Evolutionary conservation across 139 green algal species (phyloP).

Genomic region (Trebouxia sp.): DNA sequence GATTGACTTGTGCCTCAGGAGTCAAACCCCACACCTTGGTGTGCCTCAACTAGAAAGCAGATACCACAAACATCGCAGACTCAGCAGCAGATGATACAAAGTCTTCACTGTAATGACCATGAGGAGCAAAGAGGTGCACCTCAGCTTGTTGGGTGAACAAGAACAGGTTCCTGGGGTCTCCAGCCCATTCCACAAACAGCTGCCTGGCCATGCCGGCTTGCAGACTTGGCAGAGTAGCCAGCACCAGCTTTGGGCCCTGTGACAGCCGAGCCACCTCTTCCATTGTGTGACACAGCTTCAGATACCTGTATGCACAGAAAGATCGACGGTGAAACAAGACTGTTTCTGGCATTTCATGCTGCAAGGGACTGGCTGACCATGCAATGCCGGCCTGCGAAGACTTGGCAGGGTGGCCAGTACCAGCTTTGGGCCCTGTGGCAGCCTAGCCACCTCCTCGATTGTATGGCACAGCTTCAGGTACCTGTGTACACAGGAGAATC

Average conservation of each 20-base stretch:
- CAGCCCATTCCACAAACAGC: conserved; percentile 83
- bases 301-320: conserved; percentile 40
- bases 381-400: conserved; percentile 76
- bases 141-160: conserved; percentile 60
- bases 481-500: too few species aligned
- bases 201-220: conserved; percentile 67
- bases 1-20: too few species aligned
- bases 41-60: background rate
- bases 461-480: conserved; percentile 57
- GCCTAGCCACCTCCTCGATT: conserved; percentile 51
- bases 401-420: conserved; percentile 76
- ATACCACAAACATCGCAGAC: background rate
- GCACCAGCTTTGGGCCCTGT: conserved; percentile 78
- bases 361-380: conserved; percentile 72
- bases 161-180: conserved; percentile 72
- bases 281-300: conserved; percentile 54
- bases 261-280: conserved; percentile 55
- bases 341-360: too few species aligned
- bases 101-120: background rate
- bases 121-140: background rate
- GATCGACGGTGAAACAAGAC: too few species aligned
- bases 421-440: conserved; percentile 68
- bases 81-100: background rate
- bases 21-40: background rate
- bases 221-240: conserved; percentile 72